Evolutionary conservation across 2,329 filamentous ascomycete species (phyloP).

Genomic region (Triangularia setosa): DNA sequence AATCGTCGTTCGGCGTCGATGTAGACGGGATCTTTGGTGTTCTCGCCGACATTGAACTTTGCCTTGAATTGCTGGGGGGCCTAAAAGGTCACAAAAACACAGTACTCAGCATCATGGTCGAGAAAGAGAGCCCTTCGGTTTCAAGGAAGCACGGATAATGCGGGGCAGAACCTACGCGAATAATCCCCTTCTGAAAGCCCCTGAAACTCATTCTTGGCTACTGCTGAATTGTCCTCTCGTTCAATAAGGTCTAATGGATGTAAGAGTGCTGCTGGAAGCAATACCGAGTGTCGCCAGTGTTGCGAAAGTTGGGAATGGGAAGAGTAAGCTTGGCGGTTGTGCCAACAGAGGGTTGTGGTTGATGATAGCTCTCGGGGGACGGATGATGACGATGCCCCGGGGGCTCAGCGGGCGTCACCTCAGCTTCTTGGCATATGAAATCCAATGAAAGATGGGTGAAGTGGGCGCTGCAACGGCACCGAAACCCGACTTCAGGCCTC

Average conservation of each 20-base stretch:
- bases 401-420: constrained; percentile 22
- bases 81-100: constrained; percentile 35
- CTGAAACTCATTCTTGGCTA: constrained; percentile 82
- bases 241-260: not conserved
- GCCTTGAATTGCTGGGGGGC: constrained; percentile 88
- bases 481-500: constrained; percentile 7
- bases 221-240: not conserved
- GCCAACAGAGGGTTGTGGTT: not conserved
- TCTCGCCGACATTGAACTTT: constrained; percentile 92
- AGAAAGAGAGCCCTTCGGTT: constrained; percentile 31
- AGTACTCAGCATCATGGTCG: constrained; percentile 21
- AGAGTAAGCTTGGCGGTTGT: not conserved
- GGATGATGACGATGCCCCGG: constrained; percentile 23
- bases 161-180: constrained; percentile 58
- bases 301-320: not conserved
- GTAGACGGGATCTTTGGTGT: constrained; percentile 93
- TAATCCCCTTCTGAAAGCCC: constrained; percentile 86
- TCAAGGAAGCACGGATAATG: constrained; percentile 1
- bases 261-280: not conserved
- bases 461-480: constrained; percentile 17
- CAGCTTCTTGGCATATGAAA: constrained; percentile 20
- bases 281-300: not conserved
- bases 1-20: constrained; percentile 92
- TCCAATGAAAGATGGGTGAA: constrained; percentile 14
- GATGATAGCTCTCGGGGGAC: constrained; percentile 14